Evolutionary conservation across 2,329 filamentous ascomycete species (phyloP).

Genomic region (Akanthomyces lecanii): DNA sequence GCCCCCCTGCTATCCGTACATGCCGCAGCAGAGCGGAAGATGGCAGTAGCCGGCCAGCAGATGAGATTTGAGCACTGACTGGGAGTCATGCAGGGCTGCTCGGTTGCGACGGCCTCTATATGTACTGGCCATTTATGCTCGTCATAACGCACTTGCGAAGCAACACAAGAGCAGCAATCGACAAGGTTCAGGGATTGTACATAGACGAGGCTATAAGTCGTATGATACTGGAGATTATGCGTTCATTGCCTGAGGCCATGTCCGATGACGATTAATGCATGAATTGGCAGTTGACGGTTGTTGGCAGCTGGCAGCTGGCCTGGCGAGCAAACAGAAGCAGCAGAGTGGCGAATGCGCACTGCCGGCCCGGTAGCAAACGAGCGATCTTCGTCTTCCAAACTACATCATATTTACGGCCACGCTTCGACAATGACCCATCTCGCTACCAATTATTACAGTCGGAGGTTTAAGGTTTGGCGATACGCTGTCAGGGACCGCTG

Average conservation of each 20-base stretch:
- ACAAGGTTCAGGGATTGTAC: too few relatives aligned
- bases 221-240: too few relatives aligned
- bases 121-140: too few relatives aligned
- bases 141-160: too few relatives aligned
- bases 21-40: too few relatives aligned
- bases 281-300: background rate
- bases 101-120: too few relatives aligned
- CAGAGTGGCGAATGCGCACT: background rate
- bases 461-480: constrained; percentile 2
- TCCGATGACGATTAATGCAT: background rate
- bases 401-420: background rate
- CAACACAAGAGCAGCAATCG: too few relatives aligned
- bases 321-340: background rate
- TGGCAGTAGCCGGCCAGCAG: too few relatives aligned
- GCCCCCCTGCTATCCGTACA: too few relatives aligned
- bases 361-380: background rate
- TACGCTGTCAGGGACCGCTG: background rate
- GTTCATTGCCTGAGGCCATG: background rate
- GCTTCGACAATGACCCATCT: background rate
- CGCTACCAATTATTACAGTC: background rate
- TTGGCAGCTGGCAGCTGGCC: background rate
- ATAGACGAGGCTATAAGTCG: too few relatives aligned
- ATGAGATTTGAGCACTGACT: too few relatives aligned
- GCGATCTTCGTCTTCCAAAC: background rate
- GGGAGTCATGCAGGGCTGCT: too few relatives aligned